Base-by-base conservation (phyloP, 768 basidiomycete species). In the Lactifluus piperatus region DNA sequence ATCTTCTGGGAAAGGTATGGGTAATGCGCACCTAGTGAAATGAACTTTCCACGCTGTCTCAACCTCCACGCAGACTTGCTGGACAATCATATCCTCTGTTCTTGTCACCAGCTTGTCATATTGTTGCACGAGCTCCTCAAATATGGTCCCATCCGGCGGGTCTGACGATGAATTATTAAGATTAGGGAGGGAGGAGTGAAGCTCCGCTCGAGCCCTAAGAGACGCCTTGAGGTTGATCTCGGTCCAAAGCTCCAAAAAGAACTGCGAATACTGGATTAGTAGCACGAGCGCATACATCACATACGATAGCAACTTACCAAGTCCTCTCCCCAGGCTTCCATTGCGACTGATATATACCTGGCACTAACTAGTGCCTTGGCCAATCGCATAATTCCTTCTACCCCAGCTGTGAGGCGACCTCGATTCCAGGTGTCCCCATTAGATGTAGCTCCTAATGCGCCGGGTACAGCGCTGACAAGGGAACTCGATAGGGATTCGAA, bases 401-500 rank as follows among this genome's bases (percentile, higher is more conserved):
- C 80, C 1, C 97, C 97, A 36, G 81, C 82, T 0, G 94, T 94
- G 60, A 92, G 75, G 66, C 90, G 72, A 14, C 59, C 59, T 24
- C 68, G 54, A 4, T 80, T 76, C 52, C 75, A 74, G 32, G 71
- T 70, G 39, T 75, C 73, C 51, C 75, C 75, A 58, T 22, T 56
- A 18, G 78, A 73, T 30, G 75, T 69, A 29, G 76, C 74, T n/a
- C 82, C 79, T 41, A 98, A 77, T 0, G 92, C 92, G 18, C 97
- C 97, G 1, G 97, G 97, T 1, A 98, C 94, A 4, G 88, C 88
- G 14, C 92, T 86, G 43, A 94, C 82, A 63, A 99, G 83, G 0
- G 86, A 81, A 30, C 89, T 92, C 1, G 93, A 91, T 5, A 97
- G 76, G 1, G 86, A 88, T 71, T 98, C 97, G 65, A 97, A 97